Base-by-base conservation (phyloP, 1,284 basidiomycete genomes). In the Apiotrichum gamsii region DNA sequence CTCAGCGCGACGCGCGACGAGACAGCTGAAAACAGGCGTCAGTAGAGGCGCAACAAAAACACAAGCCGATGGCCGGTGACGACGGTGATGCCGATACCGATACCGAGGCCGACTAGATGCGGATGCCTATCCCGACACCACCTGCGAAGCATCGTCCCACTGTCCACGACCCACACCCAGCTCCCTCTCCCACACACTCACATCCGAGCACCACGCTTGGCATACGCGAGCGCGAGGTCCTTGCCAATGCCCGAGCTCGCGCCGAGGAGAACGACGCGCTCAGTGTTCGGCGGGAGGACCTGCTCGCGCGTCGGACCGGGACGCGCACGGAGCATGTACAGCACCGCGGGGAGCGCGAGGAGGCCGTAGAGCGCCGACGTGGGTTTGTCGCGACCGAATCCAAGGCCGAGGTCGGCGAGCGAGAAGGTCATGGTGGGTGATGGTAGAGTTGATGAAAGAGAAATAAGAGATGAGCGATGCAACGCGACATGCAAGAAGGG, bases 171-270 rank as follows among this genome's bases (percentile, higher is more conserved):
- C n/a, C n/a, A n/a, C n/a, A n/a, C n/a, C n/a, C n/a, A n/a, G n/a
- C n/a, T n/a, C n/a, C n/a, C n/a, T n/a, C n/a, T n/a, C 3, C 10
- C 18, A 14, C 8, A 23, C 15, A 15, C 64, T 44, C 58, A 72
- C 67, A 93, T 77, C 38, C 74, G 75, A 5, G 87, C 87, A 9
- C 88, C 88, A 18, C 86, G 76, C 42, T 73, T 66, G 4, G 85
- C 83, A 61, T 94, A 94, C 49, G 79, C 75, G 14, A 78, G 73
- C 1, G 88, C 87, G 18, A 91, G 76, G 3, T 78, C 76, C 43
- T 80, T 77, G 3, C 90, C 90, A n/a, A 93, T 82, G 0, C 90
- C 89, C 35, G 82, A 83, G 8, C 85, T 84, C 2, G 84, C 87
- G 15, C 90, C 89, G 23, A 93, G 73, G 48, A 93, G 76, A 11